A percentile compares a stretch with the other conserved stretches of the same genome.
These are phyloP conservation scores for Podaxis mareebaensis DNA, from an alignment of 768 basidiomycete species.

Conservation along the genomic window DNA sequence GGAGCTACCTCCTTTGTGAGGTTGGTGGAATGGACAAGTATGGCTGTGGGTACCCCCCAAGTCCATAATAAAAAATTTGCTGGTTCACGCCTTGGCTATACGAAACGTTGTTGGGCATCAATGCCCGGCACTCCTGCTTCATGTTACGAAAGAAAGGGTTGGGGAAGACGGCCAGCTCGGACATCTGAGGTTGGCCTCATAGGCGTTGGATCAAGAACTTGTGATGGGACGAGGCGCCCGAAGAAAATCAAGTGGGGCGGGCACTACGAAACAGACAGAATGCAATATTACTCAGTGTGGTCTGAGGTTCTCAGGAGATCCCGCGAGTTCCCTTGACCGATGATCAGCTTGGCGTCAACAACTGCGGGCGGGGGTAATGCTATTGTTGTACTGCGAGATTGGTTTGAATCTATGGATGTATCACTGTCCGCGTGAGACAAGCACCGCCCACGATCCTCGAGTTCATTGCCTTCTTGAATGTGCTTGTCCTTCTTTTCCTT, in stretches of 20 bases:
- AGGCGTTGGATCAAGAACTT: neutral
- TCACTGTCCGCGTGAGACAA: too few species aligned
- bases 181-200: neutral
- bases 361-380: neutral
- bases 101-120: neutral
- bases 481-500: neutral
- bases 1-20: neutral
- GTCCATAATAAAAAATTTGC: neutral
- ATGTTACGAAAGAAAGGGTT: neutral
- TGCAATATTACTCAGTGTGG: neutral
- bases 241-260: neutral
- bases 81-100: neutral
- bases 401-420: too few species aligned
- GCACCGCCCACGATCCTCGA: neutral
- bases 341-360: neutral
- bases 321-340: neutral
- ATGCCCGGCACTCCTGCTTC: neutral
- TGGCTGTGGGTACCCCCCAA: neutral
- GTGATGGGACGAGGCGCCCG: conserved; percentile 7
- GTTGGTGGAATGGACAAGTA: neutral
- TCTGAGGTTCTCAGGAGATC: neutral
- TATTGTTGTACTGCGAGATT: too few species aligned
- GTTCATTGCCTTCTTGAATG: neutral
- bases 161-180: neutral
- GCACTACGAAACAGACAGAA: neutral